Evolutionary conservation across 2,329 filamentous ascomycete genomes (phyloP), one percentile per base, ranked within the genome.

Genomic region (Fusarium hostae): DNA sequence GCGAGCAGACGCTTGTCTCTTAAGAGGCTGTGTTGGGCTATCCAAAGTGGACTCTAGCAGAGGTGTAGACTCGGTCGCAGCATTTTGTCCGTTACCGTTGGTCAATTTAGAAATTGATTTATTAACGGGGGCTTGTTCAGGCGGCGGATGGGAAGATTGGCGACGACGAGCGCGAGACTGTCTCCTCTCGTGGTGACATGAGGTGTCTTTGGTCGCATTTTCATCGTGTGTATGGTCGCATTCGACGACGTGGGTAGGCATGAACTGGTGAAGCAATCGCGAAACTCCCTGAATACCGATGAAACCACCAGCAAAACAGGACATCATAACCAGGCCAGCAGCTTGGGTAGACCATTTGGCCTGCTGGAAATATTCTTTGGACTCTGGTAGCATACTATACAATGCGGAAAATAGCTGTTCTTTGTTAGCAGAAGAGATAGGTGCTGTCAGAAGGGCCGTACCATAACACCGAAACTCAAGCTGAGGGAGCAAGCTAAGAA

Each of bases 381-480:
- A 91, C 24, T 93, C 94, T 13, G 95, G 95, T 11, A 98, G 87
- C 93, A 98, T 98, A 81, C 91, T 96, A 81, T 95, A 97, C 34
- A 98, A 83, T 2, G 95, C 91, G 39, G 95, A 97, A 81, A 97
- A 98, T 43, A 97, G 88, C 94, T 97, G 15, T 76, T 5, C 8
- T 8, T 9, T 40, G n/a, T 76, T 56, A 76, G 66, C 43, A 40
- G n/a, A 24, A 41, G 20, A 24, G 28, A 24, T 28, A n/a, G 39
- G 6, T 26, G 37, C 22, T 16, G 9, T n/a, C 9, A 9, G 9
- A 7, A 35, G n/a, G 48, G 10, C 20, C 43, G 72, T 81, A 97
- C 95, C 94, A 99, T 97, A 48, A 98, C 95, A 45, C 96, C 95
- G 74, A 97, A 97, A 79, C 94, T 98, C 71, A 99, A 83, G 81